Conservation (phyloP, 177 flowering plant species). For the Vitis hybrid region DNA sequence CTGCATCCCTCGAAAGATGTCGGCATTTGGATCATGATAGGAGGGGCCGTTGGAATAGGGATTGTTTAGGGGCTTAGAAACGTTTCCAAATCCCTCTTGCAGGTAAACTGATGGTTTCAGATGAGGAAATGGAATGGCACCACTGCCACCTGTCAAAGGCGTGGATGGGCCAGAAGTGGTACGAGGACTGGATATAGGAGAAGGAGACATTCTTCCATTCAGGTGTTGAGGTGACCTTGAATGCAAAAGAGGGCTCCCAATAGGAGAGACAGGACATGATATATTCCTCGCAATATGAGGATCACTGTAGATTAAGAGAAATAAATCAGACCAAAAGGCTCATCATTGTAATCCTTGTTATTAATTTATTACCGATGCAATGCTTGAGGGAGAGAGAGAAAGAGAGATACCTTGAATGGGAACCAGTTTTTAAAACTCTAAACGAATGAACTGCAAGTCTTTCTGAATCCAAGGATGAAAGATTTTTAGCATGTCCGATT, state of each 20-base stretch:
- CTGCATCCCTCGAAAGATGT: conserved; percentile 59
- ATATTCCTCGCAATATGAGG: conserved; percentile 42
- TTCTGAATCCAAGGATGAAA: conserved; percentile 37
- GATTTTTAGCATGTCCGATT: conserved; percentile 35
- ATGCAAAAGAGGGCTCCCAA: conserved; percentile 61
- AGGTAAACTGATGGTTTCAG: conserved; percentile 32
- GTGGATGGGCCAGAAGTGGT: conserved; percentile 63
- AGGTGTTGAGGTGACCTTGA: conserved; percentile 56
- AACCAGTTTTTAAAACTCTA: conserved; percentile 33
- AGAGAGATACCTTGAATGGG: conserved; percentile 33
- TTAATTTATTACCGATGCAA: not conserved
- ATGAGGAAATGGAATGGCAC: conserved; percentile 50
- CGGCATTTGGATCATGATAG: conserved; percentile 54
- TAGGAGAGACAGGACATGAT: conserved; percentile 73
- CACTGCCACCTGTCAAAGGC: conserved; percentile 58
- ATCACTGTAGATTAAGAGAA: conserved; percentile 42
- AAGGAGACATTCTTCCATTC: conserved; percentile 61
- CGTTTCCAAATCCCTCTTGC: conserved; percentile 42
- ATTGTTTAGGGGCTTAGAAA: conserved; percentile 32
- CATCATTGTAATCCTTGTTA: not conserved
- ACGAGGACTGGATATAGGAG: conserved; percentile 63
- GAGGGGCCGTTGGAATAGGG: conserved; percentile 37
- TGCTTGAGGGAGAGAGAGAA: conserved; percentile 7
- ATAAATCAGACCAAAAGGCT: conserved; percentile 4
- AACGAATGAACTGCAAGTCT: conserved; percentile 47